phyloP scores from a whole-genome alignment of 75 land plant genomes.

The Pseudotsuga menziesii region DNA sequence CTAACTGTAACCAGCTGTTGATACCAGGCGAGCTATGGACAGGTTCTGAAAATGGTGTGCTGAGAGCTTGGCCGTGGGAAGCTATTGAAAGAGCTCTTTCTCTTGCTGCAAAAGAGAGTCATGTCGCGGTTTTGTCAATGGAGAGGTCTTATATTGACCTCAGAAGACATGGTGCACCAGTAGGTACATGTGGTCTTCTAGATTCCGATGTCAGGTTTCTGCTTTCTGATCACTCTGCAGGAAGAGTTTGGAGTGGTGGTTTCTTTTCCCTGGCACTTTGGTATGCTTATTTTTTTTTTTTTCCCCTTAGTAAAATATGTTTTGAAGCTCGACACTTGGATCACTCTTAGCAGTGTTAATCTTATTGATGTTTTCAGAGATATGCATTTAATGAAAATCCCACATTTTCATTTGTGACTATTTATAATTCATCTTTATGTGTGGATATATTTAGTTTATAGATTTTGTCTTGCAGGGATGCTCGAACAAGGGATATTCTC shows the following conservation, averaged over 20 bases:
- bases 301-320: not conserved
- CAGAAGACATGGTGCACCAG: conserved; percentile 45
- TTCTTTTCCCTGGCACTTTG: conserved; percentile 65
- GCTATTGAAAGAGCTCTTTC: conserved; percentile 48
- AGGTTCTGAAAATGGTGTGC: conserved; percentile 73
- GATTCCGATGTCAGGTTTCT: conserved; percentile 68
- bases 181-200: conserved; percentile 42
- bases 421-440: not conserved
- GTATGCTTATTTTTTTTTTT: conserved; percentile 34
- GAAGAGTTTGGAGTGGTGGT: conserved; percentile 83
- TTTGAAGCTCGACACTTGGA: not conserved
- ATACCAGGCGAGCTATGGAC: conserved; percentile 89
- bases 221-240: conserved; percentile 59
- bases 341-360: not conserved
- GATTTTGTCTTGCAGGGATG: conserved; percentile 64
- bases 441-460: conserved; percentile 2
- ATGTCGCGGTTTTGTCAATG: conserved; percentile 47
- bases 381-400: not conserved
- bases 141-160: conserved; percentile 80
- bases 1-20: not conserved
- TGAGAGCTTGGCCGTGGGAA: conserved; percentile 87
- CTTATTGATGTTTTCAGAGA: not conserved
- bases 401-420: not conserved
- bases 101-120: conserved; percentile 34
- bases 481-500: conserved; percentile 73